Evolutionary conservation across 805 yeast species (phyloP).

Genomic region (Blastobotrys americana): DNA sequence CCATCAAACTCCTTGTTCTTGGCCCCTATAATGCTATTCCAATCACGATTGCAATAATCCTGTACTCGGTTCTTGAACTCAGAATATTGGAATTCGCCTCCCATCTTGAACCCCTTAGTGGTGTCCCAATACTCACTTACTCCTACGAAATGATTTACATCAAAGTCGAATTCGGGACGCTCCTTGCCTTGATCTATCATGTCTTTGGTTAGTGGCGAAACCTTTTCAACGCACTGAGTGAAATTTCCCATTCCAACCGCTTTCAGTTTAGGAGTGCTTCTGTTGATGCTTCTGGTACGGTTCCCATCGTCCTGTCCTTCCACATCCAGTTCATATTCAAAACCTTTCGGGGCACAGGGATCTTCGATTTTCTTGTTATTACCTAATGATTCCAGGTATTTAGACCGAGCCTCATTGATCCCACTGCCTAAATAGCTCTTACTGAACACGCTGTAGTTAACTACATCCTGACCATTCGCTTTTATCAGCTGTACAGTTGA

Average conservation of each 20-base stretch:
- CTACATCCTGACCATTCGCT: conserved; percentile 28
- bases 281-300: conserved; percentile 5
- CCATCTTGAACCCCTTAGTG: conserved; percentile 80
- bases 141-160: conserved; percentile 79
- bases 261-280: conserved; percentile 1
- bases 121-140: conserved; percentile 97
- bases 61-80: conserved; percentile 59
- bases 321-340: conserved; percentile 26
- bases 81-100: conserved; percentile 74
- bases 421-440: conserved; percentile 98
- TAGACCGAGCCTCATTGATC: conserved; percentile 80
- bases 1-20: conserved; percentile 50
- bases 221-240: conserved; percentile 59
- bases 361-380: conserved; percentile 40
- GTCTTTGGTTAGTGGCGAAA: conserved; percentile 56
- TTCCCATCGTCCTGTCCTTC: conserved; percentile 7
- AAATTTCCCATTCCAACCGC: conserved; percentile 76
- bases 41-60: conserved; percentile 67
- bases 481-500: conserved; percentile 65
- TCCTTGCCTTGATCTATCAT: conserved; percentile 8
- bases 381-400: conserved; percentile 42
- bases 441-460: conserved; percentile 74
- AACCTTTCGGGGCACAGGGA: conserved; percentile 75
- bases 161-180: conserved; percentile 68
- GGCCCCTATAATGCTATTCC: conserved; percentile 48